Conservation (phyloP, 1,284 basidiomycete genomes). For the Abortiporus biennis region DNA sequence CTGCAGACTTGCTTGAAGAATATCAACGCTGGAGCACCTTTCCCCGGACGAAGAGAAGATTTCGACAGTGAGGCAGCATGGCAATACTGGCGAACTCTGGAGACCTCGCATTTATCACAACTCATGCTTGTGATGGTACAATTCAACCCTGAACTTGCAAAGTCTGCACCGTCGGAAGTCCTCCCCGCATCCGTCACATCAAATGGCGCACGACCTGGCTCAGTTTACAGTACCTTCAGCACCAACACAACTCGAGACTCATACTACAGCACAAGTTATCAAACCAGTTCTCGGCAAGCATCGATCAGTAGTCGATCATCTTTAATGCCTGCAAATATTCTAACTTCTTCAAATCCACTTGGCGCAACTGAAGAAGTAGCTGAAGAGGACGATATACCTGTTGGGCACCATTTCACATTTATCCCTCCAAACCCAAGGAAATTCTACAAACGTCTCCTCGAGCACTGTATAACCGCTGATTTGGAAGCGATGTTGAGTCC, state of each 20-base stretch:
- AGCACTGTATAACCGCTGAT: constrained; percentile 81
- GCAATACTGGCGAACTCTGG: constrained; percentile 80
- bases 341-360: constrained; percentile 31
- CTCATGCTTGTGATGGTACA: constrained; percentile 87
- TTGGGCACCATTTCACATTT: constrained; percentile 77
- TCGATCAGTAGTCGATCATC: constrained; percentile 67
- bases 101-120: constrained; percentile 82
- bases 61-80: constrained; percentile 80
- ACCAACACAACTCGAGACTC: constrained; percentile 20
- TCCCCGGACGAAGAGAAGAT: constrained; percentile 84
- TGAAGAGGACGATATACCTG: constrained; percentile 61
- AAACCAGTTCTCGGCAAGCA: constrained; percentile 38
- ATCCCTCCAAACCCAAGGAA: constrained; percentile 87
- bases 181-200: constrained; percentile 33
- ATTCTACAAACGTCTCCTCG: constrained; percentile 81
- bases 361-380: constrained; percentile 8
- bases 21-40: constrained; percentile 77
- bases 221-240: constrained; percentile 21
- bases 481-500: constrained; percentile 85
- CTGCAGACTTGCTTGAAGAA: constrained; percentile 84
- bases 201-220: constrained; percentile 47
- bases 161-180: constrained; percentile 60
- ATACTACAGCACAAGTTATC: too few relatives aligned
- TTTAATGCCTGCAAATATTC: constrained; percentile 27
- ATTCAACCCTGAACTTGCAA: constrained; percentile 83